Base-by-base conservation (phyloP, 2,329 filamentous ascomycete species). In the Atkinsonella texensis region DNA sequence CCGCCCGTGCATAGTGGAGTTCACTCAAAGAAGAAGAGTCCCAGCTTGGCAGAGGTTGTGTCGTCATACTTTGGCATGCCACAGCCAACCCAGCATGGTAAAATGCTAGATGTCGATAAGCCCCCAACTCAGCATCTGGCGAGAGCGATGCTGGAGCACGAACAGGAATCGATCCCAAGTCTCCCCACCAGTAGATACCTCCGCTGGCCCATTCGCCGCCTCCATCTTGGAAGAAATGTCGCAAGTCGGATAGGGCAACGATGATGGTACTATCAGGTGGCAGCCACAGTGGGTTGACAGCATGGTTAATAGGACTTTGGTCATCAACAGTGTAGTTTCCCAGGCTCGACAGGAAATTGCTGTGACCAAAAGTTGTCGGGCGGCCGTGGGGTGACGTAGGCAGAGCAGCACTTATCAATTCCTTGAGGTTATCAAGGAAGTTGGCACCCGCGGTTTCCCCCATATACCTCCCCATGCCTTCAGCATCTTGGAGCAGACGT, bases 361-460 rank as follows among this genome's bases (percentile, higher is more conserved):
- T 53, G 45, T 56, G 54, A 10, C 54, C 56, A 41, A 41, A 45
- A 18, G 33, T 44, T 9, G 53, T 42, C 23, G 51, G 35, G 15
- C 35, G 20, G 32, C 46, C 42, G 9, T 52, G 51, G 8, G 47
- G 46, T 23, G 53, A 48, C 20, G 35, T 51, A n/a, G 53, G 53
- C 23, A 55, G 23, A 41, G 43, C 53, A 12, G 53, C 51, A 40
- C 61, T 60, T 62, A 77, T 73, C 53, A 76, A 70, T 48, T 68
- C 68, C 54, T 76, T 76, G 42, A 77, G 59, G 17, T 70, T 63
- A 52, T 77, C 74, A 5, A 76, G 66, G 50, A 76, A 76, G 1
- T 70, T 73, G 11, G 73, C 71, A 15, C 72, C 73, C 20, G 73
- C 75, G 8, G 73, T 75, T 57, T 71, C 71, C 40, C 74, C 74